Conservation (phyloP, 176 grass and related monocot genomes). For the Thalia dealbata region DNA sequence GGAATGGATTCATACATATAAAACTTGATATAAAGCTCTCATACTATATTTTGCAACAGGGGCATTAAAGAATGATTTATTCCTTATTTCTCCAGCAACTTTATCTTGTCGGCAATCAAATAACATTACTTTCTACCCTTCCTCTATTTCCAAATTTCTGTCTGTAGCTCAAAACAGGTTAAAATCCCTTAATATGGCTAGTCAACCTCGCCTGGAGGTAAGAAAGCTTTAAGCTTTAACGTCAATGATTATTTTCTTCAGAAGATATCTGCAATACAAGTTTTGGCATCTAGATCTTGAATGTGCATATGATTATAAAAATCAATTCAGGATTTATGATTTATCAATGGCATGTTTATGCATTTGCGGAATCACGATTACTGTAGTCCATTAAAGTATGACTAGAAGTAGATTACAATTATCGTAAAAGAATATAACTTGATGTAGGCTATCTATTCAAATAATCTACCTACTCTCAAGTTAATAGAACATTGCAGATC, state of each 20-base stretch:
- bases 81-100: conserved; percentile 66
- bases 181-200: conserved; percentile 69
- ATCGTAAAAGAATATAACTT: no score
- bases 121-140: conserved; percentile 78
- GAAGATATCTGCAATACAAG: background rate
- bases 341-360: background rate
- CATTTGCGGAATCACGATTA: background rate
- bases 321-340: background rate
- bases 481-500: conserved; percentile 37
- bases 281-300: background rate
- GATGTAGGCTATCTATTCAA: background rate
- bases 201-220: conserved; percentile 81
- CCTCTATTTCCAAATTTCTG: conserved; percentile 84
- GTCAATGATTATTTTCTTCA: conserved; percentile 2
- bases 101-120: conserved; percentile 98
- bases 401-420: no score
- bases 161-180: conserved; percentile 94
- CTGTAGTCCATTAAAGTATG: no score
- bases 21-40: background rate
- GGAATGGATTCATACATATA: conserved; percentile 22
- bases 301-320: background rate
- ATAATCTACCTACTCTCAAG: background rate
- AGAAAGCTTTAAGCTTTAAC: conserved; percentile 24
- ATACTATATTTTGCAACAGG: conserved; percentile 11
- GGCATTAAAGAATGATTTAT: conserved; percentile 24